Evolutionary conservation across 176 grass and related monocot species (phyloP).

Genomic region (Otatea glauca): DNA sequence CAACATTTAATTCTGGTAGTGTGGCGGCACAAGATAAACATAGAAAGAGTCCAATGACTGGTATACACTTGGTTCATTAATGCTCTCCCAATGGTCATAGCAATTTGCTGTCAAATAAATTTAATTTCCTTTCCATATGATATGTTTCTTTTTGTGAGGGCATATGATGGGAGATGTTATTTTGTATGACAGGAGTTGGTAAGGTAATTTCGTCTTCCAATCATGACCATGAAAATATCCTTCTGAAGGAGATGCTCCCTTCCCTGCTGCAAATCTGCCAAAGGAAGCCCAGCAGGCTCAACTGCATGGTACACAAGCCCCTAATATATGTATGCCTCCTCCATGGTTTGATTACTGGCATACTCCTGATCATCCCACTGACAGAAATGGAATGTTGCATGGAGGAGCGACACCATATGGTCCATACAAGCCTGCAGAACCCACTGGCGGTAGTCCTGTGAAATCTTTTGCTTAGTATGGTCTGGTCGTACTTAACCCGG

Average conservation of each 20-base stretch:
- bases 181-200: constrained; percentile 42
- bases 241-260: constrained; percentile 1
- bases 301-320: constrained; percentile 26
- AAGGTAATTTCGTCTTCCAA: constrained; percentile 14
- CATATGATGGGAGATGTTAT: constrained; percentile 22
- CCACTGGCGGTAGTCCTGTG: constrained; percentile 43
- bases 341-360: constrained; percentile 59
- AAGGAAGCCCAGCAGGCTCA: constrained; percentile 38
- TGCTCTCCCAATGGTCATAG: not conserved
- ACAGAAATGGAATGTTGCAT: constrained; percentile 45
- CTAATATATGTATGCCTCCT: constrained; percentile 40
- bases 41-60: constrained; percentile 32
- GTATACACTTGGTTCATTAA: constrained; percentile 39
- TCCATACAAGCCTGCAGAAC: constrained; percentile 46
- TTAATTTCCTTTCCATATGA: not conserved
- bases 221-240: constrained; percentile 32
- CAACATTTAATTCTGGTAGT: constrained; percentile 48
- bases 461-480: constrained; percentile 57
- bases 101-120: not conserved
- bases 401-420: constrained; percentile 43
- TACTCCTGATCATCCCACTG: not conserved
- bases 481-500: constrained; percentile 44
- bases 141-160: constrained; percentile 14
- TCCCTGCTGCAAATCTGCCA: constrained; percentile 46
- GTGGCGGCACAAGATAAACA: constrained; percentile 42